Base-by-base conservation (phyloP, 306 rosid genomes). In the Casuarina cunninghamiana region DNA sequence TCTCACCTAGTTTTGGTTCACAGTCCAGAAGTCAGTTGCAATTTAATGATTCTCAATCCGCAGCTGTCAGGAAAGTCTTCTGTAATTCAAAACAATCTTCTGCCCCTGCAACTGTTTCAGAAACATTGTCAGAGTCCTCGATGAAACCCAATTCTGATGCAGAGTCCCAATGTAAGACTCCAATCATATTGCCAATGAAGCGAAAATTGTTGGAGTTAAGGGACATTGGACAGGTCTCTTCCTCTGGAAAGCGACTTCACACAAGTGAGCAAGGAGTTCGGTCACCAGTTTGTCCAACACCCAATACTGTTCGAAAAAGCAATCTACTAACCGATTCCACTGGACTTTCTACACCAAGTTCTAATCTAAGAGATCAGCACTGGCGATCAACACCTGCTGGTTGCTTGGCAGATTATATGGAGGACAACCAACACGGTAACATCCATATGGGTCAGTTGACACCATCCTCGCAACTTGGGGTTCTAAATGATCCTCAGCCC, bases 81-180 rank as follows among this genome's bases (percentile, higher is more conserved):
- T 78, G 78, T 81, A 41, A 84, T 26, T 74, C 87, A 51, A 95
- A 89, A 77, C 93, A 87, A 49, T 61, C 86, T 51, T 84, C 87
- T 60, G 91, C 79, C 70, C 61, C 81, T 74, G 69, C 77, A 38
- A 77, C 77, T 83, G 84, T 54, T 3, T 62, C 75, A 73, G 95
- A 91, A 75, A 77, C 79, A 55, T 53, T 85, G 45, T 82, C 88
- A 1, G 93, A 78, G 80, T 77, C 88, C 73, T 74, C 78, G 10
- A 73, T 65, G 26, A 91, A 85, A 78, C 83, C 84, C 53, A 70
- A 49, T 57, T 26, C 70, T 73, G 99, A 96, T 80, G 60, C 90
- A 67, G 99, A 91, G 50, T 82, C 85, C 79, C 97, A 79, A 74
- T 86, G 78, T 72, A 96, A 91, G 80, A 91, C 98, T 8, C 98